phyloP scores from a whole-genome alignment of 345 rosid genomes.

The Heritiera fomes region DNA sequence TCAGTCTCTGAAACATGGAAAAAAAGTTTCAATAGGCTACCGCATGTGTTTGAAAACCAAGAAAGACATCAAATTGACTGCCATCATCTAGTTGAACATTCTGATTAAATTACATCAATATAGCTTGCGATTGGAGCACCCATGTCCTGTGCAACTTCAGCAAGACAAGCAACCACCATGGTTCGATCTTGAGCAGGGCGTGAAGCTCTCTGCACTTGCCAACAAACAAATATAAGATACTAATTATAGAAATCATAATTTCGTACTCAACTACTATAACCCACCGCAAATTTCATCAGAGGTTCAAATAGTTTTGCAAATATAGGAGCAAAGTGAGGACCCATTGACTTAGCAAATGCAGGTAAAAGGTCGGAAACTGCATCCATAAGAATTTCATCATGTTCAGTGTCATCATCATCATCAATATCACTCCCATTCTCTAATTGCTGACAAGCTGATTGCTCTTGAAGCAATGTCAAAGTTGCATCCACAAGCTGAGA shows the following conservation, averaged over 20 bases:
- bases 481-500: conserved; percentile 79
- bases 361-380: conserved; percentile 98
- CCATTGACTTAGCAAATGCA: conserved; percentile 96
- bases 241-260: conserved; percentile 15
- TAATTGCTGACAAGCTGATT: conserved; percentile 82
- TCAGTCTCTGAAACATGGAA: conserved; percentile 63
- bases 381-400: conserved; percentile 98
- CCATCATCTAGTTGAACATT: neutral
- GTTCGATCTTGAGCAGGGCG: conserved; percentile 90
- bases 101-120: conserved; percentile 65
- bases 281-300: conserved; percentile 89
- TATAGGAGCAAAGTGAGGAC: conserved; percentile 84
- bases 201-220: conserved; percentile 65
- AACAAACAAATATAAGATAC: conserved; percentile 34
- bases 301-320: conserved; percentile 88
- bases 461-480: conserved; percentile 69
- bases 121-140: conserved; percentile 90
- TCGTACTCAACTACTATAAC: conserved; percentile 28
- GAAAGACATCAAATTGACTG: neutral
- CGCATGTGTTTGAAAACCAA: conserved; percentile 16
- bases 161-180: conserved; percentile 98
- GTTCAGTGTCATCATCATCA: conserved; percentile 69
- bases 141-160: conserved; percentile 99
- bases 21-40: conserved; percentile 28
- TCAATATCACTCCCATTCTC: conserved; percentile 81